Conservation (phyloP, 2,329 filamentous ascomycete species). For the Sporothrix variecibatus region DNA sequence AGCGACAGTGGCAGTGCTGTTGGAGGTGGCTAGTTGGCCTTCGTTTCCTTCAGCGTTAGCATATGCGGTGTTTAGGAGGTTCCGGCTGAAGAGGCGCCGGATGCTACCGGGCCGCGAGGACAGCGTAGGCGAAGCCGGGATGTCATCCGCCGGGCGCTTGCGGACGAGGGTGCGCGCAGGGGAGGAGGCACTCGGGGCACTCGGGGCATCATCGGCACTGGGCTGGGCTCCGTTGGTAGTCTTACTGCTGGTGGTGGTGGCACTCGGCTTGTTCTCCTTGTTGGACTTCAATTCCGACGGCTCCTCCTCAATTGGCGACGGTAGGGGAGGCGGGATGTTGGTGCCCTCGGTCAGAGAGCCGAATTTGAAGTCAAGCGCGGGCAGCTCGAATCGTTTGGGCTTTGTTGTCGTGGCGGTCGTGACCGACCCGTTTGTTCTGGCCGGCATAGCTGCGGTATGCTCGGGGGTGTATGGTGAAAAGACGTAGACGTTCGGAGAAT, state of each 20-base stretch:
- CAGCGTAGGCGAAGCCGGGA: conserved; percentile 53
- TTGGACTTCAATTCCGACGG: conserved; percentile 37
- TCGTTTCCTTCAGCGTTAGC: conserved; percentile 48
- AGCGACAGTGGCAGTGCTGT: background rate
- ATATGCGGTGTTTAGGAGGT: conserved; percentile 56
- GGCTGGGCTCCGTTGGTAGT: conserved; percentile 45
- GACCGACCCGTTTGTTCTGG: conserved; percentile 32
- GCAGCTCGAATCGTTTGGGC: conserved; percentile 54
- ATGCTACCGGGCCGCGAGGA: conserved; percentile 58
- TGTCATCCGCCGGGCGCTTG: conserved; percentile 54
- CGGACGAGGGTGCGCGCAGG: conserved; percentile 36
- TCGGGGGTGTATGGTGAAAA: background rate
- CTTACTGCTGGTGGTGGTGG: conserved; percentile 36
- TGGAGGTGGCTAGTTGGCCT: conserved; percentile 35
- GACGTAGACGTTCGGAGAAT: background rate
- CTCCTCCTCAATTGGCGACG: conserved; percentile 55
- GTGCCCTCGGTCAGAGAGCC: conserved; percentile 62
- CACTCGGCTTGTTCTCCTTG: conserved; percentile 26
- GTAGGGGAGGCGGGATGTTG: conserved; percentile 59
- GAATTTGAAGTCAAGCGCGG: conserved; percentile 60
- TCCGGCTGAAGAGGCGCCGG: conserved; percentile 59
- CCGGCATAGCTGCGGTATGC: conserved; percentile 30
- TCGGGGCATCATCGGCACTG: conserved; percentile 30
- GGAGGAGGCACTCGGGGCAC: conserved; percentile 10
- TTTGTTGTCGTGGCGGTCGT: conserved; percentile 28